These are phyloP conservation scores for Carex cristatella DNA, from an alignment of 176 grass and related monocot species.

Conservation along the genomic window DNA sequence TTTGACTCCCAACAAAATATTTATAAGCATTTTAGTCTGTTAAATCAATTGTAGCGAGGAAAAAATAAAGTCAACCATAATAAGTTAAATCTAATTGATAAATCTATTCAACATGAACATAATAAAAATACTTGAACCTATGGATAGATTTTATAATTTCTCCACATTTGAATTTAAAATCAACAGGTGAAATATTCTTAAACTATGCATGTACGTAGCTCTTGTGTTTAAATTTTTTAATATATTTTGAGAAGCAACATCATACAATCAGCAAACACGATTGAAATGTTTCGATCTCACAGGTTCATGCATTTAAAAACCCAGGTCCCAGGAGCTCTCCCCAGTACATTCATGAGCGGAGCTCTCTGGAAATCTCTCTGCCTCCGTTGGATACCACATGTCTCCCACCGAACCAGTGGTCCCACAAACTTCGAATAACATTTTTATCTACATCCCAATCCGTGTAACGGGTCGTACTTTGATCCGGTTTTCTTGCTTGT, in stretches of 20 bases:
- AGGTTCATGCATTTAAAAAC: background rate
- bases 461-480: background rate
- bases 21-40: no score
- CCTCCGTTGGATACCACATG: background rate
- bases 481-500: background rate
- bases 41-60: no score
- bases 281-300: background rate
- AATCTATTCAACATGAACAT: no score
- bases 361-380: conserved; percentile 8
- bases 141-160: no score
- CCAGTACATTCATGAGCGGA: background rate
- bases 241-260: background rate
- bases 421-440: background rate
- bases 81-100: no score
- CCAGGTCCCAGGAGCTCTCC: background rate
- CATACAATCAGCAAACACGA: background rate
- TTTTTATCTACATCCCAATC: background rate
- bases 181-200: no score
- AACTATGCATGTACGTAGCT: no score
- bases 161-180: no score
- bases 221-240: no score
- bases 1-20: no score
- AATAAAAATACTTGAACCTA: no score
- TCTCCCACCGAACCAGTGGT: background rate
- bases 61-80: no score